A percentile compares a stretch with the other conserved stretches of the same genome.
Evolutionary conservation across 2,329 filamentous ascomycete genomes (phyloP).

Genomic region (Teratosphaeria nubilosa): DNA sequence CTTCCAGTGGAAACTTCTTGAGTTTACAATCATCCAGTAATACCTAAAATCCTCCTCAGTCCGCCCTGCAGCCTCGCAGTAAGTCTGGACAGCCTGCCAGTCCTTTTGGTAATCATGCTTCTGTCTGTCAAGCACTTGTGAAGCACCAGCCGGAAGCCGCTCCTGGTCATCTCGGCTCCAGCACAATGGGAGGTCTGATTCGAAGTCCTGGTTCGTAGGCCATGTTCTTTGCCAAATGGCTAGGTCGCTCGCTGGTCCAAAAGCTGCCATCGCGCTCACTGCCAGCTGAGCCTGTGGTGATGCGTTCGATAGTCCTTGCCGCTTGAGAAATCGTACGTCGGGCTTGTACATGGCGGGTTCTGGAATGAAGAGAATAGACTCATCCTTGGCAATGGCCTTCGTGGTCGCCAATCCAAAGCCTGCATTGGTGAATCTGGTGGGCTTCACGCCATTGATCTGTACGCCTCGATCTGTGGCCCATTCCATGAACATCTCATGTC

Average conservation of each 20-base stretch:
- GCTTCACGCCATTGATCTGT: conserved; percentile 54
- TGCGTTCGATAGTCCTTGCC: conserved; percentile 10
- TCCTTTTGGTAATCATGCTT: conserved; percentile 21
- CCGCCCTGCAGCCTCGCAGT: conserved; percentile 5
- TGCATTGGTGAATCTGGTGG: conserved; percentile 37
- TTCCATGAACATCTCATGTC: conserved; percentile 47
- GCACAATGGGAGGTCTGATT: conserved; percentile 46
- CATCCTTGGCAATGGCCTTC: conserved; percentile 50
- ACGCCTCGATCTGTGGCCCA: conserved; percentile 62
- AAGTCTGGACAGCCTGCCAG: conserved; percentile 6
- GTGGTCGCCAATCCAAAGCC: conserved; percentile 58
- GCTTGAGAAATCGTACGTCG: conserved; percentile 44
- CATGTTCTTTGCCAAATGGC: conserved; percentile 33
- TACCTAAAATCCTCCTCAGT: conserved; percentile 40
- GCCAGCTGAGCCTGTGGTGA: conserved; percentile 59
- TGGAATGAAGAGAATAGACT: conserved; percentile 57
- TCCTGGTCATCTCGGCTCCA: conserved; percentile 38
- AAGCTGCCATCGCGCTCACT: conserved; percentile 21
- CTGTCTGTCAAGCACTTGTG: conserved; percentile 22
- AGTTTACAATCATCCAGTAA: conserved; percentile 52
- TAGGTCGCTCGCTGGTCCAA: conserved; percentile 4
- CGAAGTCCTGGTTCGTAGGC: conserved; percentile 53
- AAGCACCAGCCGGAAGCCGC: conserved; percentile 29
- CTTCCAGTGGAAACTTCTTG: conserved; percentile 50
- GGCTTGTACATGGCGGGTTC: conserved; percentile 53